These are phyloP conservation scores for Chlamydomonas incerta DNA, from an alignment of 139 green algal genomes.

Conservation along the genomic window DNA sequence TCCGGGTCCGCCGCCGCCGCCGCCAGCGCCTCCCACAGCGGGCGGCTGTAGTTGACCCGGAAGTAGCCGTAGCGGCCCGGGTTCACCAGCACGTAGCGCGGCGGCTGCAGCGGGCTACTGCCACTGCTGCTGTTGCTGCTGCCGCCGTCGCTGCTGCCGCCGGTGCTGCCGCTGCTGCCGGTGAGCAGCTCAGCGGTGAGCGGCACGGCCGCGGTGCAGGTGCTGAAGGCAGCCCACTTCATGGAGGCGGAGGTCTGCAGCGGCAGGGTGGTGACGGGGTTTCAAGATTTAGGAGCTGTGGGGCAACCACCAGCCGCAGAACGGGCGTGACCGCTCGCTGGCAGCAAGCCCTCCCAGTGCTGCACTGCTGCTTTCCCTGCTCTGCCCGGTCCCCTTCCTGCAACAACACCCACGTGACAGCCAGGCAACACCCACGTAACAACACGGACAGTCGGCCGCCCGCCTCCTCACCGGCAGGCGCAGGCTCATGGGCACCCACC, in stretches of 20 bases:
- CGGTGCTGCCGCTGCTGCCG: neutral
- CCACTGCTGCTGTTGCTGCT: too few relatives aligned
- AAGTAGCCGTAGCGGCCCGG: conserved; percentile 43
- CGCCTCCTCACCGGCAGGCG: conserved; percentile 4
- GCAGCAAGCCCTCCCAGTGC: too few relatives aligned
- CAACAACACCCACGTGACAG: too few relatives aligned
- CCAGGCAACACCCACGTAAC: too few relatives aligned
- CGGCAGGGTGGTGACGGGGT: neutral
- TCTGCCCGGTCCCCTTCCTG: too few relatives aligned
- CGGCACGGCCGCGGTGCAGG: conserved; percentile 34
- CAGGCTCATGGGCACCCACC: conserved; percentile 20
- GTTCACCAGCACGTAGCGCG: conserved; percentile 38
- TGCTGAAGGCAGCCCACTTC: conserved; percentile 49
- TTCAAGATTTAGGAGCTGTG: neutral
- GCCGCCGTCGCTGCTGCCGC: too few relatives aligned
- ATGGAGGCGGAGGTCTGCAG: conserved; percentile 22
- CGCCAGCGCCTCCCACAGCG: conserved; percentile 34
- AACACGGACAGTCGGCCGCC: too few relatives aligned
- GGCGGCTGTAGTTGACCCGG: conserved; percentile 38
- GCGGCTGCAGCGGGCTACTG: neutral
- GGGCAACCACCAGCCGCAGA: too few relatives aligned
- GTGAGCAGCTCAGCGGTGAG: neutral
- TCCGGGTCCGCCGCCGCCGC: neutral
- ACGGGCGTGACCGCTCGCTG: too few relatives aligned
- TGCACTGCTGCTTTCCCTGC: too few relatives aligned